Conservation (phyloP, 108 stramenopile genomes). For the Parmales sp. region DNA sequence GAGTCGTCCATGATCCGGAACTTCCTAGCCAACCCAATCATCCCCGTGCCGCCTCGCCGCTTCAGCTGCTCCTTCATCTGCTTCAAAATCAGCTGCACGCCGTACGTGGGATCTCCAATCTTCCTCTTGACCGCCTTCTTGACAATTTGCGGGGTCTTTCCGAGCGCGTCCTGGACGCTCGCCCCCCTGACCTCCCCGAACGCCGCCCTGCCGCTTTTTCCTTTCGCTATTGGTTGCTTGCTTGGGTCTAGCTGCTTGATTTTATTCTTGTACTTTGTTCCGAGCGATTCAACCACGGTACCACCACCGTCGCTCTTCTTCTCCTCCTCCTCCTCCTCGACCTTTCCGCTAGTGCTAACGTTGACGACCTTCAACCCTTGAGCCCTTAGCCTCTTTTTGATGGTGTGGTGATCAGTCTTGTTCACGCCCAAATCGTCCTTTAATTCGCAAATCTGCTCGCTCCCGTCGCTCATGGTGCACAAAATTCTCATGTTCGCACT, state of each 20-base stretch:
- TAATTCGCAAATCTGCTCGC: slow-evolving; percentile 15
- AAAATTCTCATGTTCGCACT: slow-evolving; percentile 20
- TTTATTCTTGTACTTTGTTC: slow-evolving; percentile 12
- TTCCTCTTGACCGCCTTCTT: too few species aligned
- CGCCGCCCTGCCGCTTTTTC: neutral
- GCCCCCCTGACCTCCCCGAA: slow-evolving; percentile 9
- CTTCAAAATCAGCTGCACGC: neutral
- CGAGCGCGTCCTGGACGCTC: slow-evolving; percentile 9
- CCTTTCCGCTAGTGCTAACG: neutral
- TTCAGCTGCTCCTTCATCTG: neutral
- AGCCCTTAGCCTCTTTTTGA: neutral
- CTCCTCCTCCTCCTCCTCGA: slow-evolving; percentile 22
- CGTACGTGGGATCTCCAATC: neutral
- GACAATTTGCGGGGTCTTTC: neutral
- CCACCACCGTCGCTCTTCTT: slow-evolving; percentile 6
- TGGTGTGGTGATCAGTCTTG: neutral
- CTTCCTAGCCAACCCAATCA: slow-evolving; percentile 13
- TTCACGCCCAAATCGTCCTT: slow-evolving; percentile 25
- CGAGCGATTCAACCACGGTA: neutral
- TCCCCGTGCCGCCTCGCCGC: neutral
- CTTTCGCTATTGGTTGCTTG: neutral
- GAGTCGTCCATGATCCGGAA: slow-evolving; percentile 13
- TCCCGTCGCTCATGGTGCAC: slow-evolving; percentile 16
- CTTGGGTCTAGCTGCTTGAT: slow-evolving; percentile 11
- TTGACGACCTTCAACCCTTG: slow-evolving; percentile 17